Base-by-base conservation (phyloP, 192 early-diverging fungal species). In the Oehlia diaphana region DNA sequence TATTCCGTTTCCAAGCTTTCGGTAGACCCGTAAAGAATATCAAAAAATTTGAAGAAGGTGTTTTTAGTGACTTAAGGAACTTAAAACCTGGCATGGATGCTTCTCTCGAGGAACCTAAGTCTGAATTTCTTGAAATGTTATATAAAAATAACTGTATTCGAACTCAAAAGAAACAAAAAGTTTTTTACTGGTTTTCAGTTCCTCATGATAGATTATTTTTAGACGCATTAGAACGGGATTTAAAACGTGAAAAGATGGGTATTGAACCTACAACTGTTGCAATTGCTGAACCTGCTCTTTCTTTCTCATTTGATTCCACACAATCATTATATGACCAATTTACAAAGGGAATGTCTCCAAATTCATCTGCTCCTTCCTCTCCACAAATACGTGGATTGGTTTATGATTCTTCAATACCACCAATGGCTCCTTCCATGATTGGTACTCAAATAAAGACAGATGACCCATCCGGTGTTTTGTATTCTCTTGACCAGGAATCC, bases 101-200 rank as follows among this genome's bases (percentile, higher is more conserved):
- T 23, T 91, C 93, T 13, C 88, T 98, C 21, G 98, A 98, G 86
- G 94, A 95, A 74, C 95, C 96, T 23, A 91, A 97, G 67, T 96
- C 94, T 7, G 96, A 96, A 67, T 95, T 98, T 79, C 85, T 99
- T 49, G 96, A 97, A 82, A 93, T 98, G 81, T 88, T 99, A 66
- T 95, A 96, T 89, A 96, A 95, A 84, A 92, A 97, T 88, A 92
- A 95, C 73, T 98, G 97, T 85, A 95, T 99, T 79, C 92, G 97
- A 49, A 97, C 96, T 4, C 97, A 98, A 83, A 99, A 98, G 89
- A 98, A 98, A 87, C 98, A 99, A 87, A 98, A 98, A 74, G 98
- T 99, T n/a, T 99, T 98, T 84, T 97, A 93, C 82, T 99, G 98
- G 97, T 93, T 92, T 82, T 94, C 95, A 23, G 98, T 99, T 23